Percentiles rank a stretch among this genome's conserved stretches.
Evolutionary conservation across 495 filamentous ascomycete genomes (phyloP).

Genomic region (Aspergillus hancockii): DNA sequence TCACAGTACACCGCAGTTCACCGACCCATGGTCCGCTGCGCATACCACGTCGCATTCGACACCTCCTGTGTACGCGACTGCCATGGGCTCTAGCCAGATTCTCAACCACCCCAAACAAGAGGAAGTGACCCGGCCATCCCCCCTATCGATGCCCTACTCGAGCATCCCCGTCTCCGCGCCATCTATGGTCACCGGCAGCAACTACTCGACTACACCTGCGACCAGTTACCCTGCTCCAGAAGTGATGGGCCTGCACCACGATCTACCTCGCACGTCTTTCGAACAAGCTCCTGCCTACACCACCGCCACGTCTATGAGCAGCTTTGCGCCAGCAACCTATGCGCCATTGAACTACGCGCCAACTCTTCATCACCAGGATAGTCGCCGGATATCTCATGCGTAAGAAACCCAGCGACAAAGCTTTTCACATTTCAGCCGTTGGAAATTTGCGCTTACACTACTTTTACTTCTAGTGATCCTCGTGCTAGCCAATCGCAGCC

Average conservation of each 20-base stretch:
- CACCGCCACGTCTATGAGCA: conserved; percentile 66
- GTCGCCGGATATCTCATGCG: conserved; percentile 85
- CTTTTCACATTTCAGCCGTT: background rate
- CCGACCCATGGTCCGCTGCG: conserved; percentile 80
- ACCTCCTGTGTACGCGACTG: conserved; percentile 55
- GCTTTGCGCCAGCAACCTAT: conserved; percentile 63
- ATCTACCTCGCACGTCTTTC: conserved; percentile 58
- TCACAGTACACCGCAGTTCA: conserved; percentile 79
- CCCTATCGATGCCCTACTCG: conserved; percentile 73
- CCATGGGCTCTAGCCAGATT: conserved; percentile 59
- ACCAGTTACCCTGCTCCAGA: conserved; percentile 61
- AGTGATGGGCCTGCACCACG: conserved; percentile 71
- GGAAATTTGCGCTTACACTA: conserved; percentile 9
- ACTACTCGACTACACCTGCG: conserved; percentile 54
- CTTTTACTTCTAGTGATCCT: conserved; percentile 48
- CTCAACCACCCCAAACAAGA: conserved; percentile 57
- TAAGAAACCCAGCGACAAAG: conserved; percentile 57
- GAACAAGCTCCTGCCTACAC: conserved; percentile 64
- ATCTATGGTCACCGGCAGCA: conserved; percentile 67
- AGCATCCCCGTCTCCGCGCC: conserved; percentile 70
- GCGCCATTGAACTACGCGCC: conserved; percentile 56
- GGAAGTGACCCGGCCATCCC: conserved; percentile 57
- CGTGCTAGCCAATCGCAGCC: conserved; percentile 53
- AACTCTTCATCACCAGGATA: conserved; percentile 58
- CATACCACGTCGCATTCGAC: conserved; percentile 58